Percentiles rank a stretch among this genome's conserved stretches.
Evolutionary conservation across 1,284 basidiomycete species (phyloP).

Genomic region (Cutaneotrichosporon sp.): DNA sequence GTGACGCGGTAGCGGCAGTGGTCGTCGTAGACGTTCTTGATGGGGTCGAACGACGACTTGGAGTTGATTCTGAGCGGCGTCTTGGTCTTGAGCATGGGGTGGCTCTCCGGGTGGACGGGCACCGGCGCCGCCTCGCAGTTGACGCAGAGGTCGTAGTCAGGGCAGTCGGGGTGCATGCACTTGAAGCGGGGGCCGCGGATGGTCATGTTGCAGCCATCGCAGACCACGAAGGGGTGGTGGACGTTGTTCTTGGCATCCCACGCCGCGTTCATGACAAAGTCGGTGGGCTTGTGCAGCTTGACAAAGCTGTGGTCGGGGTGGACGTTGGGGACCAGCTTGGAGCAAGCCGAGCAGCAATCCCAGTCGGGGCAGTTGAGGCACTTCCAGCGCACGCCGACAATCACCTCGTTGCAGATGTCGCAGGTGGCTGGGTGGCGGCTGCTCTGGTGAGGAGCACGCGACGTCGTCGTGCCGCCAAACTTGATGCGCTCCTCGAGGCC

Average conservation of each 20-base stretch:
- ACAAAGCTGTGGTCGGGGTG: constrained; percentile 79
- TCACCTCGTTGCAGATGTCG: constrained; percentile 44
- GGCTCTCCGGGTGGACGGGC: constrained; percentile 68
- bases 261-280: constrained; percentile 46
- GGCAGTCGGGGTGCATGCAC: constrained; percentile 75
- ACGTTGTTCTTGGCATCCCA: constrained; percentile 57
- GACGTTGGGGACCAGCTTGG: constrained; percentile 63
- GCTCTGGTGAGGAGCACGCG: constrained; percentile 20
- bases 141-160: constrained; percentile 80
- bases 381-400: constrained; percentile 51
- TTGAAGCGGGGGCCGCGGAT: constrained; percentile 55
- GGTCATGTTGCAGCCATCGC: constrained; percentile 46
- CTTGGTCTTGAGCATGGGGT: constrained; percentile 79
- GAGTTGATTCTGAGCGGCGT: constrained; percentile 41
- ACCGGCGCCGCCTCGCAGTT: constrained; percentile 79
- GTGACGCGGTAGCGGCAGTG: constrained; percentile 18
- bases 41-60: constrained; percentile 30
- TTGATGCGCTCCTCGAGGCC: constrained; percentile 48
- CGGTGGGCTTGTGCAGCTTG: constrained; percentile 61
- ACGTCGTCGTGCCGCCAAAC: constrained; percentile 25
- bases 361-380: constrained; percentile 54
- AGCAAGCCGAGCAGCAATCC: constrained; percentile 68
- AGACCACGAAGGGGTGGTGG: constrained; percentile 43
- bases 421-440: constrained; percentile 45
- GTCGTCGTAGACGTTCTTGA: constrained; percentile 25